phyloP scores from a whole-genome alignment of 768 basidiomycete species.

The Sarcodon sp. region DNA sequence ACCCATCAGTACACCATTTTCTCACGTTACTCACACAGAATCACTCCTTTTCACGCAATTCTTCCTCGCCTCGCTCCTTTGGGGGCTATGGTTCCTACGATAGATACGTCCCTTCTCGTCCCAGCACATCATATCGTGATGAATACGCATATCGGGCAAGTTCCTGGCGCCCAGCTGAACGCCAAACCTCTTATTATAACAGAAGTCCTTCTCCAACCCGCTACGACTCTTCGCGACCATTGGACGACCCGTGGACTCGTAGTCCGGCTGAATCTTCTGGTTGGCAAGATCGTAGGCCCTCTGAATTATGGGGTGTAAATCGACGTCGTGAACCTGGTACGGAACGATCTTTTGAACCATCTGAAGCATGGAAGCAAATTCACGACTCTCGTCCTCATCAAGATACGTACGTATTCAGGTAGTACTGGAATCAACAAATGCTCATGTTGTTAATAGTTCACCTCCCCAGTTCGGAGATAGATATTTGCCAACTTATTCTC shows the following conservation, averaged over 20 bases:
- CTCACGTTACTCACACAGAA: slow-evolving; percentile 1
- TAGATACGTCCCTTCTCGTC: slow-evolving; percentile 32
- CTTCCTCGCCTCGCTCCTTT: slow-evolving; percentile 35
- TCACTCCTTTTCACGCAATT: slow-evolving; percentile 18
- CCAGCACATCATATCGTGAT: slow-evolving; percentile 21
- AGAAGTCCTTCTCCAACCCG: slow-evolving; percentile 43
- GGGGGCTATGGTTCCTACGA: slow-evolving; percentile 33
- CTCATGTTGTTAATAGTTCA: not conserved
- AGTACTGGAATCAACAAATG: not conserved
- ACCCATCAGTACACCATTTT: not conserved
- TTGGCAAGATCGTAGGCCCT: slow-evolving; percentile 30
- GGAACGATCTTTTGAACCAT: slow-evolving; percentile 60
- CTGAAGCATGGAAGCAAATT: slow-evolving; percentile 55
- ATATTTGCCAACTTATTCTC: not conserved
- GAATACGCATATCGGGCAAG: slow-evolving; percentile 26
- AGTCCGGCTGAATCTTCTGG: slow-evolving; percentile 18
- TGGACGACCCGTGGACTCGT: slow-evolving; percentile 36
- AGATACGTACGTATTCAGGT: slow-evolving; percentile 5
- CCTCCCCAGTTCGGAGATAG: not conserved
- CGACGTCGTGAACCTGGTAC: slow-evolving; percentile 24
- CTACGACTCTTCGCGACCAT: slow-evolving; percentile 27
- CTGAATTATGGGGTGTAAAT: slow-evolving; percentile 12
- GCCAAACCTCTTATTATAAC: slow-evolving; percentile 17
- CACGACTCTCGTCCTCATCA: slow-evolving; percentile 15
- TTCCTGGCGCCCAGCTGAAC: slow-evolving; percentile 19